Conservation (phyloP, 1,284 basidiomycete genomes). For the Cryptococcus jaspeensis region DNA sequence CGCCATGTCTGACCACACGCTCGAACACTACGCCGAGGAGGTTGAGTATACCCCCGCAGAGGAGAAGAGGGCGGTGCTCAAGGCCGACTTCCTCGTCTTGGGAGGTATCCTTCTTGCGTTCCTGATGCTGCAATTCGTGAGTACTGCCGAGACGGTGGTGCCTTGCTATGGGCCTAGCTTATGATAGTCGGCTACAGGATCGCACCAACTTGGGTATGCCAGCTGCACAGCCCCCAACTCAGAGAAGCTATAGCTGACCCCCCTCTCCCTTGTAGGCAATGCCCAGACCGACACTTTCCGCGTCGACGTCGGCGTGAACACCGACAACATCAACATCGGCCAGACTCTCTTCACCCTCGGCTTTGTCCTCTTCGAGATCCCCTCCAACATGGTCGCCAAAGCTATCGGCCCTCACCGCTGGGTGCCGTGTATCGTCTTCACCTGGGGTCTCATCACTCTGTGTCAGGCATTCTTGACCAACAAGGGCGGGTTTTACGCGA, state of each 20-base stretch:
- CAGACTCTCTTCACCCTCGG: constrained; percentile 24
- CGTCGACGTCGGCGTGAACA: constrained; percentile 13
- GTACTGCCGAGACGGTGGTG: neutral
- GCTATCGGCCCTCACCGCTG: constrained; percentile 17
- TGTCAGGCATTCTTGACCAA: constrained; percentile 21
- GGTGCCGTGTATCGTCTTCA: constrained; percentile 21
- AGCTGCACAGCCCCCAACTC: neutral
- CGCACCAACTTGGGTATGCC: constrained; percentile 7
- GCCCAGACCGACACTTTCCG: constrained; percentile 20
- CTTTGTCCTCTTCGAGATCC: constrained; percentile 21
- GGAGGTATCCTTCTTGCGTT: constrained; percentile 19
- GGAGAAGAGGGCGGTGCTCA: constrained; percentile 12
- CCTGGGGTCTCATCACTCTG: constrained; percentile 19
- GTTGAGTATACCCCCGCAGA: constrained; percentile 17
- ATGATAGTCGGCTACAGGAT: constrained; percentile 4
- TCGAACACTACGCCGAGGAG: neutral
- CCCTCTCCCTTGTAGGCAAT: constrained; percentile 12
- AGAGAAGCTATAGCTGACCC: neutral
- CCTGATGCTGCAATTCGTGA: constrained; percentile 22
- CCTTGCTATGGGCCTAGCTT: neutral
- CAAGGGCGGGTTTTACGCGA: constrained; percentile 17
- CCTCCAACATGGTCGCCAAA: constrained; percentile 20
- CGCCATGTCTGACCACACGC: constrained; percentile 1
- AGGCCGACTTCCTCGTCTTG: constrained; percentile 19
- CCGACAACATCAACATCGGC: constrained; percentile 20